Conservation (phyloP, 208 protist genomes). For the Wallacemonas sp. region DNA sequence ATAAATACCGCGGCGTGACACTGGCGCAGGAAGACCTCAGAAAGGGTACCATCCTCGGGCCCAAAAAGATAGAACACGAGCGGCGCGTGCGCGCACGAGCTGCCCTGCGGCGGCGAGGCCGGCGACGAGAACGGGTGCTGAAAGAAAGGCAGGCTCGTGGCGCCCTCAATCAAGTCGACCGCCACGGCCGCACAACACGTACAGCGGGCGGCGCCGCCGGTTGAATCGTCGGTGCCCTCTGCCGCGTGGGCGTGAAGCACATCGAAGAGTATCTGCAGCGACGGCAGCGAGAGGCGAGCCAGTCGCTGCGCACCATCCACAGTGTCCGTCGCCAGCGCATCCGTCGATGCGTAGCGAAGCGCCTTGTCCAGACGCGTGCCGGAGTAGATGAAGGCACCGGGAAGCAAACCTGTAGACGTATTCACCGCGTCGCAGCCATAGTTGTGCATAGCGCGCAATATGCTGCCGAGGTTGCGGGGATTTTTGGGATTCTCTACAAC, state of each 20-base stretch:
- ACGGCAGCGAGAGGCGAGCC: constrained; percentile 30
- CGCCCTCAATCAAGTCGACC: constrained; percentile 62
- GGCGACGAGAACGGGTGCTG: constrained; percentile 26
- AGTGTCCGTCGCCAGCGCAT: constrained; percentile 13
- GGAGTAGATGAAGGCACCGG: constrained; percentile 46
- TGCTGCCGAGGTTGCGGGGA: constrained; percentile 60
- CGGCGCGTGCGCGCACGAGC: not conserved
- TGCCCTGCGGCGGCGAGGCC: not conserved
- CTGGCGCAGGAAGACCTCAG: constrained; percentile 26
- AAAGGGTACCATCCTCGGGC: constrained; percentile 59
- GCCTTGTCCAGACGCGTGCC: constrained; percentile 47
- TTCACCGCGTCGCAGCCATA: constrained; percentile 9
- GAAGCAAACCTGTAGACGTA: not conserved
- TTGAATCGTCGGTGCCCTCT: not conserved
- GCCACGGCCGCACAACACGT: too few relatives aligned
- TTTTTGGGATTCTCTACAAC: constrained; percentile 75
- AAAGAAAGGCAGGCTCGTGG: constrained; percentile 34
- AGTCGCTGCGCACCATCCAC: constrained; percentile 26
- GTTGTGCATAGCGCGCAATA: constrained; percentile 65
- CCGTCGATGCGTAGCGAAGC: not conserved
- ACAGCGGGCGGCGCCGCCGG: not conserved
- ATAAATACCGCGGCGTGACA: constrained; percentile 68
- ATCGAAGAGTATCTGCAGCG: constrained; percentile 37
- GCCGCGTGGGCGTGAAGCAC: constrained; percentile 12
- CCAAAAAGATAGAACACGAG: constrained; percentile 74